Evolutionary conservation across 2,329 filamentous ascomycete genomes (phyloP), one percentile per base, ranked within the genome.

Genomic region (Aspergillus awamori): DNA sequence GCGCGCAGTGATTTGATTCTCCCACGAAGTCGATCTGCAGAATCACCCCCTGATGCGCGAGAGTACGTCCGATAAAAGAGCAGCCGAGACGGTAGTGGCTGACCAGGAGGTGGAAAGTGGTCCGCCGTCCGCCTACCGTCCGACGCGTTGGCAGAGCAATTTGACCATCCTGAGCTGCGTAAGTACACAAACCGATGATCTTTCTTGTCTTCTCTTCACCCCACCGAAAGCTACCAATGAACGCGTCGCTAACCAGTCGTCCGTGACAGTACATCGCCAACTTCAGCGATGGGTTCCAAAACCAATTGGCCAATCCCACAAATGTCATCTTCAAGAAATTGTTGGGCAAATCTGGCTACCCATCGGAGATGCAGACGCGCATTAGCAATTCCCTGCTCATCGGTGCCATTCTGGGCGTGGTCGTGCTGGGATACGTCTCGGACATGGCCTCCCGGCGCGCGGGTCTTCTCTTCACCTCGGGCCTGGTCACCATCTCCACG

Each of bases 281-380:
- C 48, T 74, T 74, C 66, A 74, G 70, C 48, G 71, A 74, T 53
- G 72, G 71, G 3, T 72, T 69, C 38, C 71, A 74, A 51, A 74
- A 74, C 41, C 60, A 55, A 13, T 62, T 73, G 26, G 71, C 71
- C 10, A 74, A 74, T 39, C 71, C 71, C 2, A 74, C 72, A 20
- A 74, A 74, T 66, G 67, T 74, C 41, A 70, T 74, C 8, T 74
- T 74, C 60, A 72, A 69, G 30, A 49, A 71, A 15, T 60, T 74
- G 2, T 66, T 74, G 3, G 70, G 70, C 0, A 43, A 17, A 4
- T 22, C 63, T 20, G 66, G 61, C 7, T 74, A 70, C 33, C 57
- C 69, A 2, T 65, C 71, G 2, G 67, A 66, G 15, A 74, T 74
- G 70, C 66, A 73, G 49, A 73, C 71, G 0, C 67, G 71, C 4